A percentile compares a stretch with the other conserved stretches of the same genome.
Conservation (phyloP, 2,329 filamentous ascomycete genomes). For the Rutstroemia sp. region DNA sequence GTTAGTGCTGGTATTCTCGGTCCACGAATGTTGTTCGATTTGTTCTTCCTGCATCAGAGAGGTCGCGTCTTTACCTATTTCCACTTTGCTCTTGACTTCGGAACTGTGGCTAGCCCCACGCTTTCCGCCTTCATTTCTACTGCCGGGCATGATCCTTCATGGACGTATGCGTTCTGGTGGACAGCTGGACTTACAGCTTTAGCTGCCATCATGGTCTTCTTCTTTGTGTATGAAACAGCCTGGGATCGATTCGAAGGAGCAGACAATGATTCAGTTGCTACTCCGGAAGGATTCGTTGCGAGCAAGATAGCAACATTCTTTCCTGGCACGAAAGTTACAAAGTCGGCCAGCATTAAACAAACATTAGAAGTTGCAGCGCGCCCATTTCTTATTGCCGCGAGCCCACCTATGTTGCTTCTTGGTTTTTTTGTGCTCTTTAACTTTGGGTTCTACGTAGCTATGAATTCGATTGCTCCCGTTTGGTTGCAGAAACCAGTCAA, state of each 20-base stretch:
- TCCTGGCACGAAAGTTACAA: conserved; percentile 12
- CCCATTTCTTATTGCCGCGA: conserved; percentile 27
- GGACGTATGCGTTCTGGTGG: conserved; percentile 37
- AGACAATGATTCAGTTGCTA: conserved; percentile 11
- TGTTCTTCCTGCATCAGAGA: conserved; percentile 38
- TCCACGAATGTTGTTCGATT: conserved; percentile 34
- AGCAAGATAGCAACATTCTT: conserved; percentile 13
- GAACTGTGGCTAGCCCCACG: conserved; percentile 31
- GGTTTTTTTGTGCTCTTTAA: conserved; percentile 28
- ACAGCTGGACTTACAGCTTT: conserved; percentile 31
- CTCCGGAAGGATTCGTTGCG: conserved; percentile 18
- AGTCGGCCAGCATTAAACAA: neutral
- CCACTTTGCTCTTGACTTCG: conserved; percentile 32
- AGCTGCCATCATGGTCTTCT: conserved; percentile 30
- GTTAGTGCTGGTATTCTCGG: conserved; percentile 33
- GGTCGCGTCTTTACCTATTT: conserved; percentile 34
- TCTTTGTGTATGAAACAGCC: conserved; percentile 35
- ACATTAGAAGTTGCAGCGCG: conserved; percentile 13
- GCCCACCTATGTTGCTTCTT: conserved; percentile 33
- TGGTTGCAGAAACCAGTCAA: conserved; percentile 33
- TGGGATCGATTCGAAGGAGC: conserved; percentile 27
- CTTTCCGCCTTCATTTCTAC: conserved; percentile 35
- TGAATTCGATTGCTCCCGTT: conserved; percentile 18
- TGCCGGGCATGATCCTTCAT: conserved; percentile 24
- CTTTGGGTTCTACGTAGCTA: conserved; percentile 22